phyloP scores from a whole-genome alignment of 768 basidiomycete species.

The Mycena vitilis region DNA sequence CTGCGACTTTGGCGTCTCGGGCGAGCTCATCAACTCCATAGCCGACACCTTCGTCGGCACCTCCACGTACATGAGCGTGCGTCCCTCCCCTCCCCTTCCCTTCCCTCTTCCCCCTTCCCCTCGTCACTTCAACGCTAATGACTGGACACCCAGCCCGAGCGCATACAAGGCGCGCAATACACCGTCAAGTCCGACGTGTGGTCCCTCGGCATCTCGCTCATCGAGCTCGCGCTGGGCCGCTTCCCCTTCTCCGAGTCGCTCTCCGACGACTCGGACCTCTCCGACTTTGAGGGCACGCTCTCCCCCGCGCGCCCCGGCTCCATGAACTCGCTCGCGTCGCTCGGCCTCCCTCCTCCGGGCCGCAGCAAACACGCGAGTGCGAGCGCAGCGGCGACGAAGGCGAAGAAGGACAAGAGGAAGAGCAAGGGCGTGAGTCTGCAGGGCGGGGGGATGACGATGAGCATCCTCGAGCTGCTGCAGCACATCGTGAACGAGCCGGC shows the following conservation, averaged over 20 bases:
- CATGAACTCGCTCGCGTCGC: constrained; percentile 56
- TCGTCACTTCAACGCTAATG: no score
- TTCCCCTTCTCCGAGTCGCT: constrained; percentile 94
- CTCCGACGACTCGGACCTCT: constrained; percentile 82
- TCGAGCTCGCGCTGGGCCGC: constrained; percentile 95
- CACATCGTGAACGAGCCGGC: constrained; percentile 99
- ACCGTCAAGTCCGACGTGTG: constrained; percentile 99
- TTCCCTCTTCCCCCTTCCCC: no score
- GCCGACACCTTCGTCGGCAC: constrained; percentile 99
- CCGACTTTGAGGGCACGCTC: constrained; percentile 84
- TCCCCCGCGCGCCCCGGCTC: constrained; percentile 76
- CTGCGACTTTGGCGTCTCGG: constrained; percentile 98
- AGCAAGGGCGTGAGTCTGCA: constrained; percentile 93
- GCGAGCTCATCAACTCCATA: constrained; percentile 98
- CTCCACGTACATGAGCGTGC: constrained; percentile 98
- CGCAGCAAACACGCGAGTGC: not conserved
- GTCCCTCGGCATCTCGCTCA: constrained; percentile 97
- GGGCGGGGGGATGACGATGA: constrained; percentile 98
- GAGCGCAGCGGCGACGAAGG: not conserved
- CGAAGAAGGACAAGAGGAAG: constrained; percentile 56
- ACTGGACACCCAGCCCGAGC: constrained; percentile 96
- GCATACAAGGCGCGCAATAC: constrained; percentile 98
- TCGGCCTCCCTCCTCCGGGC: constrained; percentile 28
- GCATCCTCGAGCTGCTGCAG: constrained; percentile 94
- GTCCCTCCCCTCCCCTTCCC: constrained; percentile 47